A percentile compares a stretch with the other conserved stretches of the same genome.
Conservation (phyloP, 129 eudicot genomes). For the Oenanthe sinensis region DNA sequence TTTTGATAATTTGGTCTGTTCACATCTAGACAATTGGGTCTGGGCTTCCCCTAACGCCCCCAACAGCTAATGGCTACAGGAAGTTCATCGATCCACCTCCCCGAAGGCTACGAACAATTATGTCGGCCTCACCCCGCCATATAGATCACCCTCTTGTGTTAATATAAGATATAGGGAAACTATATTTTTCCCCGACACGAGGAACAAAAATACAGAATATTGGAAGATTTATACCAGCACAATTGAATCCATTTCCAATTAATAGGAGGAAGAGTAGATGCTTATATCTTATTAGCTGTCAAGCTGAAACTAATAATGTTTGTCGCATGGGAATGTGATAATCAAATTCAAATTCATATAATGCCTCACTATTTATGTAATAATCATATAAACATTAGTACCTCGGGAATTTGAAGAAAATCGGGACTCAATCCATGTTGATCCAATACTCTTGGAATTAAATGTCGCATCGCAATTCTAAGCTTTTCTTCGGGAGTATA, state of each 20-base stretch:
- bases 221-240: neutral
- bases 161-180: neutral
- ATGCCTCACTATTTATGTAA: neutral
- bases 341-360: neutral
- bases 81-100: too few species aligned
- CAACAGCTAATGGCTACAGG: too few species aligned
- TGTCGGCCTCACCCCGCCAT: neutral
- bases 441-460: slow-evolving; percentile 88
- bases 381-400: slow-evolving; percentile 17
- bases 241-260: too few species aligned
- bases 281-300: neutral
- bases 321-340: neutral
- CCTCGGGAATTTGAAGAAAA: slow-evolving; percentile 88
- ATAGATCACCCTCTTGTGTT: neutral
- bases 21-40: too few species aligned
- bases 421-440: slow-evolving; percentile 85
- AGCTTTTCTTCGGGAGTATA: slow-evolving; percentile 98
- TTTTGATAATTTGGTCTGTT: neutral
- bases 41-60: too few species aligned
- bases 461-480: slow-evolving; percentile 67
- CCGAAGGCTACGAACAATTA: too few species aligned
- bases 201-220: neutral
- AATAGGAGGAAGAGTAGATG: too few species aligned
- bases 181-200: neutral
- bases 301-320: neutral